Evolutionary conservation across 148 eudicot species (phyloP).

Genomic region (Limonium bicolor): DNA sequence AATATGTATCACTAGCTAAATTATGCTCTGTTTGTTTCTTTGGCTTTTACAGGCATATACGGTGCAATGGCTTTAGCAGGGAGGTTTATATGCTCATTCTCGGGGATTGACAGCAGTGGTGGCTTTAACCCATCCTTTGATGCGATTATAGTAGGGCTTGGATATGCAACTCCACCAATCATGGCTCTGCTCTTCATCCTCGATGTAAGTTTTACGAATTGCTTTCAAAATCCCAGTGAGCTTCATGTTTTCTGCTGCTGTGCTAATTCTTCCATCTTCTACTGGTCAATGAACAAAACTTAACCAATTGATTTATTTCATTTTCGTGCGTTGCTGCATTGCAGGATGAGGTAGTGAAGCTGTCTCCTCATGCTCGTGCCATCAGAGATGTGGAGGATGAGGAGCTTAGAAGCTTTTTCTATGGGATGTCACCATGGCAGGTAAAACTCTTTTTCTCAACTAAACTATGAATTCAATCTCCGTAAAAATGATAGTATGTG

Average conservation of each 20-base stretch:
- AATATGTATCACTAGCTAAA: no score
- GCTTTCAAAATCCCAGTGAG: not conserved
- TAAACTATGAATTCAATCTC: no score
- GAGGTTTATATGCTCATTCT: conserved; percentile 61
- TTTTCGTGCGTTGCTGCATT: not conserved
- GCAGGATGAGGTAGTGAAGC: conserved; percentile 97
- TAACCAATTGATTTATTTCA: not conserved
- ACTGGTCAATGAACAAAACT: no score
- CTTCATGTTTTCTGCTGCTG: not conserved
- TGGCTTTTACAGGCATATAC: conserved; percentile 76
- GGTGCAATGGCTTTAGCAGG: conserved; percentile 96
- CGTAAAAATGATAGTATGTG: no score
- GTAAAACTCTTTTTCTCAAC: conserved; percentile 10
- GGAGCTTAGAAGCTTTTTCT: conserved; percentile 87
- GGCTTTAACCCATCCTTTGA: conserved; percentile 60
- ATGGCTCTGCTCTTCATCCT: conserved; percentile 96
- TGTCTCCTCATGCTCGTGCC: conserved; percentile 98
- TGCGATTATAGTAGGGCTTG: conserved; percentile 80
- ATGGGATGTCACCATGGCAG: conserved; percentile 99
- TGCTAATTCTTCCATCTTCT: not conserved
- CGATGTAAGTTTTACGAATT: conserved; percentile 36
- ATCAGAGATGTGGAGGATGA: conserved; percentile 98
- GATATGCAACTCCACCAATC: conserved; percentile 94
- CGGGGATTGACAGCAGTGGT: conserved; percentile 63
- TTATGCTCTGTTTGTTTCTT: no score